phyloP scores from a whole-genome alignment of 768 basidiomycete genomes.

The Serendipita sp. region DNA sequence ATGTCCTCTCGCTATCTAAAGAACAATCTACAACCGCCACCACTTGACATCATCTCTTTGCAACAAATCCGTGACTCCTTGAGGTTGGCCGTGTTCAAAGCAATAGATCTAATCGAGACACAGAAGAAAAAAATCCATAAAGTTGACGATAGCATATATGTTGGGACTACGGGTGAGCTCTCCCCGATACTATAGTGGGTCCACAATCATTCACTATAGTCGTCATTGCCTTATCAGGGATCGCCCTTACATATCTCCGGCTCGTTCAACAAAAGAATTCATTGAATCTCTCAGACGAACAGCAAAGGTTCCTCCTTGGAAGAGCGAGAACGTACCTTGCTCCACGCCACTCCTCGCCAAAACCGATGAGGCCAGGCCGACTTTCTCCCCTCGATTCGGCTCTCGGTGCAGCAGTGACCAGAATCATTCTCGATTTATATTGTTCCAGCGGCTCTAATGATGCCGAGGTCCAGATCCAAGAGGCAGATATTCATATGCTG shows the following conservation, averaged over 20 bases:
- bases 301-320: neutral
- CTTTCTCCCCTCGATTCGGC: neutral
- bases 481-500: neutral
- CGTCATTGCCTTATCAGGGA: neutral
- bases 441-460: neutral
- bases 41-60: no score
- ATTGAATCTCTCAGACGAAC: neutral
- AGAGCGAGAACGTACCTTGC: slow-evolving; percentile 1
- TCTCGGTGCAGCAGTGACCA: neutral
- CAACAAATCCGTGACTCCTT: no score
- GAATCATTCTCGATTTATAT: neutral
- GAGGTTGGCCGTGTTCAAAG: no score
- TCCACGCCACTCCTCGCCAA: neutral
- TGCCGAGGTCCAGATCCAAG: neutral
- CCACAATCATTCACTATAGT: no score
- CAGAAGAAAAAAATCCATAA: neutral
- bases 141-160: neutral
- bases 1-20: no score
- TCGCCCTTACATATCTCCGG: slow-evolving; percentile 10
- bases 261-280: slow-evolving; percentile 3
- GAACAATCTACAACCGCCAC: no score
- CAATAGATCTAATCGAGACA: no score
- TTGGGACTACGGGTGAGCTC: neutral
- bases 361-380: neutral
- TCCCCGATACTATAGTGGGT: neutral